Base-by-base conservation (phyloP, 2,329 filamentous ascomycete genomes). In the Colletotrichum sp. region DNA sequence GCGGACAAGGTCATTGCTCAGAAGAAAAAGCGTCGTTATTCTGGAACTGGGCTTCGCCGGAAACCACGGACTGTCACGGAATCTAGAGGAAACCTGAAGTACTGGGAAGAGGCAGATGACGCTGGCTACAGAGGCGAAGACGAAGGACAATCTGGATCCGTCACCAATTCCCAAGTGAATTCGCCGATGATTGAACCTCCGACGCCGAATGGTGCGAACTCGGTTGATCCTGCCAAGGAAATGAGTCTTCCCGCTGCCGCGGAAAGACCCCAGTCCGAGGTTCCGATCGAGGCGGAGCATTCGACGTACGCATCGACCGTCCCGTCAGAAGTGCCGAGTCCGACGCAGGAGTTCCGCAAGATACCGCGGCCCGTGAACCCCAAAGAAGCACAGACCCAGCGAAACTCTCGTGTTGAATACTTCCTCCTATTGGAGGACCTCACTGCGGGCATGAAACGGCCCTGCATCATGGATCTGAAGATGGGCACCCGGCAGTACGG, bases 401-500 rank as follows among this genome's bases (percentile, higher is more conserved):
- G 86, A 16, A 89, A 91, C 72, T 89, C 89, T 4, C 93, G 96
- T 36, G 95, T 98, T 6, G 95, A 98, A 81, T 98, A 96, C 82
- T 99, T 99, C 83, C 88, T 99, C 16, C 89, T 99, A 1, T 88
- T 99, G 12, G 97, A 99, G 85, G 97, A 99, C 83, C 90, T 99
- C 64, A 99, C 97, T 2, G 95, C 96, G 3, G 96, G 96, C 39
- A 99, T 99, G 97, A 96, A 95, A 82, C 93, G 95, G 67, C 97
- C 97, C 7, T 99, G 97, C 85, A 98, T 99, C 76, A 94, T 99
- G 84, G 97, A 99, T 83, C 89, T 99, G 77, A 99, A 99, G 84
- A 99, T 99, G 97, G 97, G 97, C 24, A 99, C 97, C 9, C 93
- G 97, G 3, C 97, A 99, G 82, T 99, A 98, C 83, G 97, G 97